Evolutionary conservation across 768 basidiomycete species (phyloP).

Genomic region (Paxillus rubicundulus): DNA sequence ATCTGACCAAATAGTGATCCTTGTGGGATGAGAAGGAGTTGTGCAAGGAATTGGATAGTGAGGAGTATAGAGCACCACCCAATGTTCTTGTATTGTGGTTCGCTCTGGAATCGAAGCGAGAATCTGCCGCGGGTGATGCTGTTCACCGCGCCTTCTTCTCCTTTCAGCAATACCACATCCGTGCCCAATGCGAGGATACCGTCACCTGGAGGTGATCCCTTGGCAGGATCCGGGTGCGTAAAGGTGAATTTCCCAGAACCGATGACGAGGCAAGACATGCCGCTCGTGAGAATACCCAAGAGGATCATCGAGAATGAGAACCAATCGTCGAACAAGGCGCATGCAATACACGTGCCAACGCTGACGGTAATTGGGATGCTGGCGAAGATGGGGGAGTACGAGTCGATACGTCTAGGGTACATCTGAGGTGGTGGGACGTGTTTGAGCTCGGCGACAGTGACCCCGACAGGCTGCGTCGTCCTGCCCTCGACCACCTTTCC

Average conservation of each 20-base stretch:
- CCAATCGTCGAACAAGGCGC: slow-evolving; percentile 34
- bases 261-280: slow-evolving; percentile 31
- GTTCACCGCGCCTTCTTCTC: slow-evolving; percentile 32
- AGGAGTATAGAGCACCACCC: too few species aligned
- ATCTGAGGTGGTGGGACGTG: slow-evolving; percentile 17
- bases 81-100: too few species aligned
- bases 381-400: slow-evolving; percentile 25
- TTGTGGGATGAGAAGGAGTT: too few species aligned
- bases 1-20: too few species aligned
- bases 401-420: slow-evolving; percentile 19
- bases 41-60: too few species aligned
- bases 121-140: slow-evolving; percentile 34
- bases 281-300: slow-evolving; percentile 31
- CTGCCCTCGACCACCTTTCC: slow-evolving; percentile 22
- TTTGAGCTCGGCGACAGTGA: slow-evolving; percentile 29
- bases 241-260: slow-evolving; percentile 32
- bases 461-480: slow-evolving; percentile 19
- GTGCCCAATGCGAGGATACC: slow-evolving; percentile 25
- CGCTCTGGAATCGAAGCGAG: slow-evolving; percentile 26
- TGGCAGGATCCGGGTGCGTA: slow-evolving; percentile 25
- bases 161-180: slow-evolving; percentile 30
- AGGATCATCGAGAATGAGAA: slow-evolving; percentile 34
- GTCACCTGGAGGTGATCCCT: slow-evolving; percentile 28
- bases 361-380: slow-evolving; percentile 31
- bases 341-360: slow-evolving; percentile 25